Evolutionary conservation across 148 eudicot genomes (phyloP), one percentile per base, ranked within the genome.

Genomic region (Rhododendron vialii): DNA sequence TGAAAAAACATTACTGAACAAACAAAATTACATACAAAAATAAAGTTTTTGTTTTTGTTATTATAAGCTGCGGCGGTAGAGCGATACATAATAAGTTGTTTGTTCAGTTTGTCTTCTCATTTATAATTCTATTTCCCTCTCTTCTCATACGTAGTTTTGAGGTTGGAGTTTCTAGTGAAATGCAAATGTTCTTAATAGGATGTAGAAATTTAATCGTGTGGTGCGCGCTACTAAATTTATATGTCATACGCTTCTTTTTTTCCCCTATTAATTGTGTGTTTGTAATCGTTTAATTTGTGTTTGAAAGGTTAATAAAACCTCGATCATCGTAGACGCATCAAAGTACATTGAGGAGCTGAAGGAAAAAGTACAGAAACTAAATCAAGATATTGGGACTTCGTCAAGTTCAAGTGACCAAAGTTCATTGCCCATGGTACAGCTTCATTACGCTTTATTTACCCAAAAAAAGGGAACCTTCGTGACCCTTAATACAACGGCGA

Each of bases 261-360:
- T 22, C n/a, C n/a, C 28, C 71, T 24, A n/a, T n/a, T n/a, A 24
- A 63, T 7, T 63, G 13, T 2, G 71, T 11, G 11, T 63, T n/a
- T 63, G 71, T n/a, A 24, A 26, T 10, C 3, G 6, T 22, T 35
- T 3, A 36, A 4, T 24, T 33, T 69, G 50, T 65, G 63, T 15
- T 78, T 50, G 83, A 57, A 89, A 94, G 97, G 90, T 83, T 14
- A 90, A 90, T 77, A 86, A 89, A 33, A 82, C 91, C 38, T 92
- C 97, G 24, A 93, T 94, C 36, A 80, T 93, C 41, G 90, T 82
- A 1, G 93, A 94, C 84, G 97, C 97, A 22, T 80, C 97, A 22
- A 94, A 87, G 78, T 93, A 93, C 78, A 93, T 94, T 76, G 80
- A 89, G 86, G 94, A 94, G 57, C 90, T 93, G 83, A 92, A 91